A percentile compares a stretch with the other conserved stretches of the same genome.
Conservation (phyloP, 257 asterid species). For the Pogostemon cablin region DNA sequence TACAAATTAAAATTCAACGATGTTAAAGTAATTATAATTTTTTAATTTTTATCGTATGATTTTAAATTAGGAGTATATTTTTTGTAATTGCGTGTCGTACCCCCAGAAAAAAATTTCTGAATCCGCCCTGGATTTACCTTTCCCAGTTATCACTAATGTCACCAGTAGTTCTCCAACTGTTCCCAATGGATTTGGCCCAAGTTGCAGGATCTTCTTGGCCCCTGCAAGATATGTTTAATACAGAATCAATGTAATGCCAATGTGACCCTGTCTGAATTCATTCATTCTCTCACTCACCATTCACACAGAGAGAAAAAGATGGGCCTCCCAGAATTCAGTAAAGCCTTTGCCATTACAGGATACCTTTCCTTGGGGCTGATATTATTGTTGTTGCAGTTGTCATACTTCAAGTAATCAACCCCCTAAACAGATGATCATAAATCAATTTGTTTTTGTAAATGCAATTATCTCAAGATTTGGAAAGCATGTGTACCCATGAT, state of each 20-base stretch:
- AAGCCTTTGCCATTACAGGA: constrained; percentile 77
- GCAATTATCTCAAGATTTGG: not conserved
- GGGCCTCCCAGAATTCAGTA: constrained; percentile 79
- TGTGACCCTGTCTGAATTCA: not conserved
- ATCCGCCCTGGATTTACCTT: constrained; percentile 66
- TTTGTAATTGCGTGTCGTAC: no score
- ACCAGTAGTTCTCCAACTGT: constrained; percentile 98
- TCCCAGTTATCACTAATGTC: constrained; percentile 80
- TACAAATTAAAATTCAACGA: no score
- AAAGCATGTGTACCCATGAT: constrained; percentile 69
- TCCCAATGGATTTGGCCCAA: constrained; percentile 79
- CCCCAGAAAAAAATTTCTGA: no score
- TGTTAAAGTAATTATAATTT: no score
- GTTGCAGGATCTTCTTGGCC: constrained; percentile 94
- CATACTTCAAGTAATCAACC: constrained; percentile 91
- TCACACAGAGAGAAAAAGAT: constrained; percentile 91
- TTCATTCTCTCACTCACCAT: constrained; percentile 54
- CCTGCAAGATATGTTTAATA: constrained; percentile 47
- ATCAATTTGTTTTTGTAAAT: no score
- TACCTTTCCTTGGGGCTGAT: constrained; percentile 65
- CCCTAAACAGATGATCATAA: constrained; percentile 47
- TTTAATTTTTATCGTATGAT: no score
- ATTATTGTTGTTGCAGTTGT: constrained; percentile 69
- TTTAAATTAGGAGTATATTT: no score
- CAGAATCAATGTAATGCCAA: not conserved